Conservation (phyloP, 2,329 filamentous ascomycete genomes). For the Tolypocladium inflatum region DNA sequence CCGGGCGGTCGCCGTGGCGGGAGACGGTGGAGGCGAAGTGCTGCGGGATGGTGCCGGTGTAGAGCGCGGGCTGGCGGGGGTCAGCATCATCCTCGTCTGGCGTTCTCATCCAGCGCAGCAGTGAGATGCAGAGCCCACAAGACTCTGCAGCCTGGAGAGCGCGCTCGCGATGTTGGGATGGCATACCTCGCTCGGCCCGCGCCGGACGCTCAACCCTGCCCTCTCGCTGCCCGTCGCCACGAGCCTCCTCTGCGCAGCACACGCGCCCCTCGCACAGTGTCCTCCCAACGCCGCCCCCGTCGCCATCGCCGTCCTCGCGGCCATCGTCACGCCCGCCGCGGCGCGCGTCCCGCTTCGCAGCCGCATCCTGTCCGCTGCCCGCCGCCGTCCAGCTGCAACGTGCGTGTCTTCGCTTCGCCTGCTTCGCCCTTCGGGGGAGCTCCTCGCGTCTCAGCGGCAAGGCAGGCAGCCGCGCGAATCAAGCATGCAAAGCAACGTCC, state of each 20-base stretch:
- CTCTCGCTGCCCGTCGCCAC: not conserved
- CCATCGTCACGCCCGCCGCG: not conserved
- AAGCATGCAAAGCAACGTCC: not conserved
- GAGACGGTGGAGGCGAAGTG: slow-evolving; percentile 61
- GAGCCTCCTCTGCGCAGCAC: slow-evolving; percentile 1
- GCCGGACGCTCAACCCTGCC: slow-evolving; percentile 16
- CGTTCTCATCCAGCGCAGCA: too few relatives aligned
- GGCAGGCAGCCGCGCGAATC: not conserved
- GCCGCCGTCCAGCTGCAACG: not conserved
- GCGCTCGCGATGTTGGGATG: too few relatives aligned
- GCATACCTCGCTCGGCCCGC: slow-evolving; percentile 19
- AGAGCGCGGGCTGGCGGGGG: slow-evolving; percentile 51
- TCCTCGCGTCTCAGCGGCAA: not conserved
- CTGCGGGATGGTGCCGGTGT: slow-evolving; percentile 59
- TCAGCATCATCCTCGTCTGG: too few relatives aligned
- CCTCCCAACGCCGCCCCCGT: not conserved
- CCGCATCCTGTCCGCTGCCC: not conserved
- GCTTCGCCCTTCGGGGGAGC: not conserved
- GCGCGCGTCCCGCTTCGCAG: not conserved
- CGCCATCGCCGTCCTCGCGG: not conserved
- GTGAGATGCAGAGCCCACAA: too few relatives aligned
- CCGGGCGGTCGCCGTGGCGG: slow-evolving; percentile 52
- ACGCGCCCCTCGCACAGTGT: not conserved
- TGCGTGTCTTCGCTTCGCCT: not conserved
- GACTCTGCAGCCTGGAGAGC: too few relatives aligned